Conservation (phyloP, 2,329 filamentous ascomycete species). For the Pseudogymnoascus sp. region DNA sequence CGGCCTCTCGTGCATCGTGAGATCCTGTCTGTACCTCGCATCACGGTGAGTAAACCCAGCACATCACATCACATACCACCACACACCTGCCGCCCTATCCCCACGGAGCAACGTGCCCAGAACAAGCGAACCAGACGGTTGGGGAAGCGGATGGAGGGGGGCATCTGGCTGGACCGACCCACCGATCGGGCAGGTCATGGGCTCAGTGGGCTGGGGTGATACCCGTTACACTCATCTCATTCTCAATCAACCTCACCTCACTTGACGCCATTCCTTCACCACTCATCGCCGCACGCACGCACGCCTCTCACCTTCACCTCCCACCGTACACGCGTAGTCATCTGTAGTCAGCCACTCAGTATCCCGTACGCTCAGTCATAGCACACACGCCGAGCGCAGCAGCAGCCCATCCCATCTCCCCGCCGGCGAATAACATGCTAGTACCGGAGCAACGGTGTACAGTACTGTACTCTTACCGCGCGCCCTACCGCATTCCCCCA, state of each 20-base stretch:
- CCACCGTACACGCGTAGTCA: not conserved
- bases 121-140: not conserved
- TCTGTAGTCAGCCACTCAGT: not conserved
- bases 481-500: not conserved
- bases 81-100: not conserved
- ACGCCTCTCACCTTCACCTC: not conserved
- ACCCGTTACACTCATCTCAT: no score
- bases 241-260: not conserved
- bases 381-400: not conserved
- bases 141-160: not conserved
- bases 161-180: not conserved
- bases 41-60: not conserved
- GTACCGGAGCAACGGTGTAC: not conserved
- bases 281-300: no score
- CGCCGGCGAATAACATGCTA: not conserved
- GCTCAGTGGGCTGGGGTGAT: not conserved
- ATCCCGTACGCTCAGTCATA: not conserved
- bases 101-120: not conserved
- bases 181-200: constrained; percentile 4
- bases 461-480: not conserved
- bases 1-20: not conserved
- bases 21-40: not conserved
- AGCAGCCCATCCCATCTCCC: not conserved
- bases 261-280: not conserved
- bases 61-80: not conserved